Evolutionary conservation across 2,329 filamentous ascomycete species (phyloP).

Genomic region (Monascus ruber): DNA sequence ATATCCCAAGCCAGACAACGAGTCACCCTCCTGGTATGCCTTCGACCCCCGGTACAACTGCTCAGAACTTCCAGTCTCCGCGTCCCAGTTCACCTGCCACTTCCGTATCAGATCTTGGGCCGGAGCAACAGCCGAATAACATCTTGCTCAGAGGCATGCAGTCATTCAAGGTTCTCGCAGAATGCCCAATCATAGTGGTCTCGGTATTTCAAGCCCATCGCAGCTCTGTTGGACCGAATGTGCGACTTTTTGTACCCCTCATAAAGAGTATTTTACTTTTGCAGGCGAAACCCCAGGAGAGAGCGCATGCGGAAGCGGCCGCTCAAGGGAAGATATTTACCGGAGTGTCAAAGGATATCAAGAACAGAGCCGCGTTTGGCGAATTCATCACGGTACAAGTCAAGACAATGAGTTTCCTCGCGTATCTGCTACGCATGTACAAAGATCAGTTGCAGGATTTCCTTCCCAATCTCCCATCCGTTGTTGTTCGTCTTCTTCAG

Average conservation of each 20-base stretch:
- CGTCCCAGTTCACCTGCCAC: slow-evolving; percentile 81
- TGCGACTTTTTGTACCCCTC: slow-evolving; percentile 81
- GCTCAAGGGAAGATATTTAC: slow-evolving; percentile 74
- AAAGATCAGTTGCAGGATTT: slow-evolving; percentile 81
- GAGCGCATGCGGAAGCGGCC: slow-evolving; percentile 76
- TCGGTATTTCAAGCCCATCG: slow-evolving; percentile 95
- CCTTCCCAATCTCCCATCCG: slow-evolving; percentile 68
- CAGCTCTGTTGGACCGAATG: slow-evolving; percentile 65
- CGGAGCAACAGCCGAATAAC: slow-evolving; percentile 70
- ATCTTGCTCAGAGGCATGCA: slow-evolving; percentile 88
- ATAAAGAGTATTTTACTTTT: slow-evolving; percentile 84
- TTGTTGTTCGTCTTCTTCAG: slow-evolving; percentile 80
- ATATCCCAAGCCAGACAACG: slow-evolving; percentile 53
- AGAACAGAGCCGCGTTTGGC: slow-evolving; percentile 85
- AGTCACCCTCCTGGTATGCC: slow-evolving; percentile 35
- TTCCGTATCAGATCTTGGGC: slow-evolving; percentile 65
- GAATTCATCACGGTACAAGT: slow-evolving; percentile 98
- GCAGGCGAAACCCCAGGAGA: slow-evolving; percentile 86
- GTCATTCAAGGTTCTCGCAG: slow-evolving; percentile 95
- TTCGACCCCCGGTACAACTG: slow-evolving; percentile 39
- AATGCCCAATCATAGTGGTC: slow-evolving; percentile 97
- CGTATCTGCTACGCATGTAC: slow-evolving; percentile 82
- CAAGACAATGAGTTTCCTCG: slow-evolving; percentile 98
- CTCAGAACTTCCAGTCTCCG: slow-evolving; percentile 70
- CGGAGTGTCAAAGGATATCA: slow-evolving; percentile 85